A percentile compares a stretch with the other conserved stretches of the same genome.
These are phyloP conservation scores for Podosphaera xanthii DNA, from an alignment of 2,329 filamentous ascomycete genomes.

Conservation along the genomic window DNA sequence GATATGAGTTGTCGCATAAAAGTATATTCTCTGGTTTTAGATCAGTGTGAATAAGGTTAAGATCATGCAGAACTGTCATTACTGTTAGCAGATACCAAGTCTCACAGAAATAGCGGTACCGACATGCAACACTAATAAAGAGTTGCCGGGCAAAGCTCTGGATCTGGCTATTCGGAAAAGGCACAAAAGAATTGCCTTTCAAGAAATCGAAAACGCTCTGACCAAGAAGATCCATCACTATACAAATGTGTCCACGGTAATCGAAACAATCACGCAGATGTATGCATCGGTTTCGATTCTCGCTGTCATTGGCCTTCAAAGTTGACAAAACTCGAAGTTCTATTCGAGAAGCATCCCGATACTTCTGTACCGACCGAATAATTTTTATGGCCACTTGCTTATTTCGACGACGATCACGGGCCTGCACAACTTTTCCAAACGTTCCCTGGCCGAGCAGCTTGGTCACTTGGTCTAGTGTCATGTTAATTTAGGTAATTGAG, in stretches of 20 bases:
- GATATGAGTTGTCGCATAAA: conserved; percentile 39
- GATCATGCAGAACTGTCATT: conserved; percentile 62
- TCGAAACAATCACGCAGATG: conserved; percentile 94
- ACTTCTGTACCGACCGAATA: conserved; percentile 94
- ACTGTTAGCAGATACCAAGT: conserved; percentile 6
- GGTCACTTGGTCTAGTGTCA: conserved; percentile 51
- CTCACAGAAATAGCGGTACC: conserved; percentile 20
- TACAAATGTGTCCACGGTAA: conserved; percentile 89
- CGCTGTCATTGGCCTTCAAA: conserved; percentile 69
- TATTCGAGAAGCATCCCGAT: conserved; percentile 85
- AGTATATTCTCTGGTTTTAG: conserved; percentile 50
- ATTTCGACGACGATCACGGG: conserved; percentile 52
- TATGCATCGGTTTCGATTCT: conserved; percentile 90
- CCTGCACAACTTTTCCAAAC: conserved; percentile 94
- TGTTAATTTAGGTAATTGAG: conserved; percentile 9
- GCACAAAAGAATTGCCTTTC: conserved; percentile 84
- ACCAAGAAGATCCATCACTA: conserved; percentile 53
- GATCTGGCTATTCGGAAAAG: conserved; percentile 95
- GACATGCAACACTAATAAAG: conserved; percentile 94
- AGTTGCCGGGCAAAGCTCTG: conserved; percentile 90
- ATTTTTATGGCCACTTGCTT: conserved; percentile 87
- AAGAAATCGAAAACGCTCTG: conserved; percentile 98
- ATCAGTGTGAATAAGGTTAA: conserved; percentile 88
- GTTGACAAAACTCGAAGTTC: conserved; percentile 85
- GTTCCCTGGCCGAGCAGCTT: conserved; percentile 88